Percentiles rank a stretch among this genome's conserved stretches.
These are phyloP conservation scores for Chenopodium album DNA, from an alignment of 148 eudicot species.

Conservation along the genomic window DNA sequence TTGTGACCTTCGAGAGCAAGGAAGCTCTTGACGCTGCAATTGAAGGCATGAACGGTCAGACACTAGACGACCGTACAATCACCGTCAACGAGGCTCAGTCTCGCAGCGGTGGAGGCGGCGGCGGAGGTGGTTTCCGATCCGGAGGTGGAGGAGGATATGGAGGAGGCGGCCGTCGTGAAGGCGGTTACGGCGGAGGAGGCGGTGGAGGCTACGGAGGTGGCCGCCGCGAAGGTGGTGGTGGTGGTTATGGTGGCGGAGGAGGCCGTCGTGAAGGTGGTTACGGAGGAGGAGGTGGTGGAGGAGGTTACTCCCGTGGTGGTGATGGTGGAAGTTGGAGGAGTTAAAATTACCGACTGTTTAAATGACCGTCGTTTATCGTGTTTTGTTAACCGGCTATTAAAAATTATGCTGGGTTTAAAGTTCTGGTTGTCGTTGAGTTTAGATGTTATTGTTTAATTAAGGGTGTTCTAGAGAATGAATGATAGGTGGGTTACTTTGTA, in stretches of 20 bases:
- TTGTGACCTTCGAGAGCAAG: conserved; percentile 66
- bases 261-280: conserved; percentile 26
- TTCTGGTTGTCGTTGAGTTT: neutral
- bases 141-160: conserved; percentile 27
- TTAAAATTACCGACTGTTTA: neutral
- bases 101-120: conserved; percentile 48
- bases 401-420: too few relatives aligned
- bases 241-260: conserved; percentile 20
- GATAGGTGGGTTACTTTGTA: neutral
- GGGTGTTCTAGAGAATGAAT: neutral
- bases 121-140: conserved; percentile 23
- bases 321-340: conserved; percentile 52
- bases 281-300: conserved; percentile 25
- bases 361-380: too few relatives aligned
- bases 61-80: conserved; percentile 76
- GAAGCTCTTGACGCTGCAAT: conserved; percentile 66
- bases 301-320: conserved; percentile 25
- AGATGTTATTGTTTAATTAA: too few relatives aligned
- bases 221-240: neutral
- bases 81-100: conserved; percentile 90
- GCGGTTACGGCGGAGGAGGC: conserved; percentile 18
- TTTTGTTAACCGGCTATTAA: too few relatives aligned
- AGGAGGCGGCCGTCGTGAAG: conserved; percentile 31
- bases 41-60: conserved; percentile 70
- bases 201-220: conserved; percentile 27